These are phyloP conservation scores for Neodidymelliopsis sp. DNA, from an alignment of 2,329 filamentous ascomycete species.

Conservation along the genomic window DNA sequence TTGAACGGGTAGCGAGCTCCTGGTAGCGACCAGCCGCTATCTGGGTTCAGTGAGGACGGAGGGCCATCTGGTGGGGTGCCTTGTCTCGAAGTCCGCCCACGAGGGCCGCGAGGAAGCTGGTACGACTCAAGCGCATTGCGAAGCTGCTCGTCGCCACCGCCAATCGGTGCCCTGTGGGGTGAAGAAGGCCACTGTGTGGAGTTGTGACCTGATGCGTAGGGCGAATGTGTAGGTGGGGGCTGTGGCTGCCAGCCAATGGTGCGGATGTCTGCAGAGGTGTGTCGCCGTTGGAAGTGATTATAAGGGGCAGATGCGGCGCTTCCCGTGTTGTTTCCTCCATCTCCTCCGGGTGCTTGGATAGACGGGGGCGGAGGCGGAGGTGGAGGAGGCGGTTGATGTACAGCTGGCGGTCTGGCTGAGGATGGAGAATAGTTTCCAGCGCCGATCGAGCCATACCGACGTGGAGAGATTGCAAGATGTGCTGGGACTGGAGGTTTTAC, in stretches of 20 bases:
- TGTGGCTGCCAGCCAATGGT: slow-evolving; percentile 69
- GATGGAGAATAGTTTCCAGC: slow-evolving; percentile 73
- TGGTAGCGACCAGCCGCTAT: slow-evolving; percentile 64
- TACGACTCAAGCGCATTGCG: slow-evolving; percentile 74
- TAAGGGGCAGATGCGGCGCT: slow-evolving; percentile 62
- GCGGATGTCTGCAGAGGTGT: slow-evolving; percentile 95
- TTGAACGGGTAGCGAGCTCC: slow-evolving; percentile 59
- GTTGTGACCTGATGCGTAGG: slow-evolving; percentile 69
- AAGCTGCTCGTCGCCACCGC: slow-evolving; percentile 71
- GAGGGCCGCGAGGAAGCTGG: slow-evolving; percentile 64
- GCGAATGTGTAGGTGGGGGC: slow-evolving; percentile 63
- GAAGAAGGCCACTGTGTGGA: slow-evolving; percentile 73
- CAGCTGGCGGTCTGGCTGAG: slow-evolving; percentile 74
- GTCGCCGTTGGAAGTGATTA: slow-evolving; percentile 76
- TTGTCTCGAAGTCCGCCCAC: slow-evolving; percentile 60
- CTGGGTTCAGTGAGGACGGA: slow-evolving; percentile 58
- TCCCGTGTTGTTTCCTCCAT: slow-evolving; percentile 58
- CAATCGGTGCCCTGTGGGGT: slow-evolving; percentile 58
- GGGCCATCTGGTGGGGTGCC: slow-evolving; percentile 63
- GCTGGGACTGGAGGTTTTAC: slow-evolving; percentile 82
- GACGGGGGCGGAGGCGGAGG: slow-evolving; percentile 71
- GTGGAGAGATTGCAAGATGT: slow-evolving; percentile 79
- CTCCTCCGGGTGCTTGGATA: slow-evolving; percentile 67
- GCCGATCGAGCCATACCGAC: slow-evolving; percentile 88
- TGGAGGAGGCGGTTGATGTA: slow-evolving; percentile 63